Conservation (phyloP, 768 basidiomycete genomes). For the Pleurotus eryngii region DNA sequence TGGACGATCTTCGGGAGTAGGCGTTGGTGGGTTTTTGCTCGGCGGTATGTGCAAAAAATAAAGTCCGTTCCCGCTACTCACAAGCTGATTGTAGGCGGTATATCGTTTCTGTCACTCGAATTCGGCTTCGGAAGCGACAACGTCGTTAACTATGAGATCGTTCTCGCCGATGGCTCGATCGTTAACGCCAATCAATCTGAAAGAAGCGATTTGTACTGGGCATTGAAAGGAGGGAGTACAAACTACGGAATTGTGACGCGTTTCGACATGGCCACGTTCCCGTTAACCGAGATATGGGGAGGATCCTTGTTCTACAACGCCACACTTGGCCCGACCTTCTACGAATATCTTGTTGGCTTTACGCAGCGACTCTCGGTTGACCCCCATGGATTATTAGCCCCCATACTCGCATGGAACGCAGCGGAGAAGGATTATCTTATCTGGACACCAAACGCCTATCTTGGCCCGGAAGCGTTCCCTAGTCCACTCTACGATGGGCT, state of each 20-base stretch:
- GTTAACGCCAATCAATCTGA: conserved; percentile 1
- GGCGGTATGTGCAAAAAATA: conserved; percentile 6
- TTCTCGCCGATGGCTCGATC: conserved; percentile 12
- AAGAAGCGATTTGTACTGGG: conserved; percentile 13
- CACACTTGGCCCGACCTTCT: not conserved
- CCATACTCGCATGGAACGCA: not conserved
- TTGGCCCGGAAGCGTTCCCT: not conserved
- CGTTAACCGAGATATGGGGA: conserved; percentile 9
- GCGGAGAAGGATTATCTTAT: not conserved
- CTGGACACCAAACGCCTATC: not conserved
- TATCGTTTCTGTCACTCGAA: conserved; percentile 11
- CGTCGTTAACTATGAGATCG: conserved; percentile 12
- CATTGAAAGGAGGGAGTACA: conserved; percentile 14
- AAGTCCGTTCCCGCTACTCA: not conserved
- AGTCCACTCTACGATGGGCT: not conserved
- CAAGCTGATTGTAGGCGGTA: conserved; percentile 9
- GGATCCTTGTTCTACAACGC: conserved; percentile 11
- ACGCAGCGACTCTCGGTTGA: not conserved
- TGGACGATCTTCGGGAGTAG: conserved; percentile 11
- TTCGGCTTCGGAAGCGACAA: conserved; percentile 11
- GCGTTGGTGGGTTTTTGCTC: conserved; percentile 12
- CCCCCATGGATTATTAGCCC: not conserved
- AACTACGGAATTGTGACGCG: conserved; percentile 17
- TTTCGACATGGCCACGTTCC: conserved; percentile 12
- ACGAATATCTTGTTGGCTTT: not conserved